phyloP scores from a whole-genome alignment of 345 rosid species.

The Bruguiera gymnorhiza region DNA sequence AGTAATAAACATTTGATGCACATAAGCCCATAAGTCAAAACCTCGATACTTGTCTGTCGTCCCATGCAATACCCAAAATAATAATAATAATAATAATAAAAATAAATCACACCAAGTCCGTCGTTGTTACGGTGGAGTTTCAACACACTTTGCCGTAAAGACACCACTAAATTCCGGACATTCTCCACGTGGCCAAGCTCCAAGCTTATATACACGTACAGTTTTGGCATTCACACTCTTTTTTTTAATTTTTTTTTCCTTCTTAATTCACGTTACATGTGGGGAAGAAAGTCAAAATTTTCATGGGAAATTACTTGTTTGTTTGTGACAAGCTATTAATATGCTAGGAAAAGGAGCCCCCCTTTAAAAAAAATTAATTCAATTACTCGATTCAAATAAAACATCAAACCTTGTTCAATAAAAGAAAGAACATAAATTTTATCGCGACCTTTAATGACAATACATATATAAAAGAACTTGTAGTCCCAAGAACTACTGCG shows the following conservation, averaged over 20 bases:
- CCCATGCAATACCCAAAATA: not conserved
- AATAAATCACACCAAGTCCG: conserved; percentile 3
- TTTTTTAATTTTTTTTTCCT: too few relatives aligned
- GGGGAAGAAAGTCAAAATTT: too few relatives aligned
- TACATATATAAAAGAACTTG: not conserved
- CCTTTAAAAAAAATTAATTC: too few relatives aligned
- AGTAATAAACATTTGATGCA: not conserved
- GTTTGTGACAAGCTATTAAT: too few relatives aligned
- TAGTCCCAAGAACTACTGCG: not conserved
- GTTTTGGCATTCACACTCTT: not conserved
- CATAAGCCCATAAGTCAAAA: conserved; percentile 32
- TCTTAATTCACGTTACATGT: too few relatives aligned
- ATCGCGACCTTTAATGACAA: not conserved
- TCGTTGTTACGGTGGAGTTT: conserved; percentile 21
- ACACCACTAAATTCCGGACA: not conserved
- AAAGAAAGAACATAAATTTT: too few relatives aligned
- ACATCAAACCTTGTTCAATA: too few relatives aligned
- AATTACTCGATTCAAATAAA: too few relatives aligned
- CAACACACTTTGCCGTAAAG: not conserved
- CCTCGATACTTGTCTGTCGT: conserved; percentile 18
- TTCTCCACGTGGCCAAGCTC: conserved; percentile 22
- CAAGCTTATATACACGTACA: not conserved
- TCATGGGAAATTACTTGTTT: too few relatives aligned
- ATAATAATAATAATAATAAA: not conserved
- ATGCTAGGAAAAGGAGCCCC: too few relatives aligned